phyloP scores from a whole-genome alignment of 2,329 filamentous ascomycete genomes.

The Sporothrix luriei region DNA sequence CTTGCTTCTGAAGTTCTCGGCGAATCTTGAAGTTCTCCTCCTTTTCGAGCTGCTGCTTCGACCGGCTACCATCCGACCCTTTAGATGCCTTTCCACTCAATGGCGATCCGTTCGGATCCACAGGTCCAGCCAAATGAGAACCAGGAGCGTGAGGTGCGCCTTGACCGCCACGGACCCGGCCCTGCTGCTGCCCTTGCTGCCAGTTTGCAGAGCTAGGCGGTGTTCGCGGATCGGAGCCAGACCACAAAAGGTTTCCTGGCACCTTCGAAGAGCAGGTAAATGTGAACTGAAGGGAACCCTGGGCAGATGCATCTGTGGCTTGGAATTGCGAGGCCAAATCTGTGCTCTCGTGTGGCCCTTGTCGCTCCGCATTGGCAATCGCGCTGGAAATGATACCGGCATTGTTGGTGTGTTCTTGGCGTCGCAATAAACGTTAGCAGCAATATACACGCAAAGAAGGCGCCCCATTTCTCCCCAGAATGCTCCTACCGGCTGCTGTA shows the following conservation, averaged over 20 bases:
- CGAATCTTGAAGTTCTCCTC: conserved; percentile 67
- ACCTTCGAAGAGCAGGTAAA: conserved; percentile 94
- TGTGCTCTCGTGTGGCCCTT: conserved; percentile 72
- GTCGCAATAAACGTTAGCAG: conserved; percentile 15
- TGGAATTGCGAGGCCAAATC: conserved; percentile 70
- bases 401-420: conserved; percentile 45
- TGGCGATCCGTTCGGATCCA: conserved; percentile 7
- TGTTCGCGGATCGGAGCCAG: conserved; percentile 31
- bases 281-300: conserved; percentile 86
- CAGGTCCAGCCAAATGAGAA: neutral
- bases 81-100: conserved; percentile 1
- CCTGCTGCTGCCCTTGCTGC: conserved; percentile 26
- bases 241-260: conserved; percentile 76
- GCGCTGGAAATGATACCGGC: conserved; percentile 86
- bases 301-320: conserved; percentile 60
- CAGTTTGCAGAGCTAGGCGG: conserved; percentile 24
- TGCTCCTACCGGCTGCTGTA: conserved; percentile 60
- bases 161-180: neutral
- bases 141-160: neutral
- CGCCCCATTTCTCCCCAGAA: conserved; percentile 52
- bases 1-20: conserved; percentile 73
- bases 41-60: conserved; percentile 42
- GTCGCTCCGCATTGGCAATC: conserved; percentile 82
- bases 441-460: neutral
- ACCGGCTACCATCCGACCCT: neutral